Conservation (phyloP, 495 filamentous ascomycete species). For the Aspergillus affinis region DNA sequence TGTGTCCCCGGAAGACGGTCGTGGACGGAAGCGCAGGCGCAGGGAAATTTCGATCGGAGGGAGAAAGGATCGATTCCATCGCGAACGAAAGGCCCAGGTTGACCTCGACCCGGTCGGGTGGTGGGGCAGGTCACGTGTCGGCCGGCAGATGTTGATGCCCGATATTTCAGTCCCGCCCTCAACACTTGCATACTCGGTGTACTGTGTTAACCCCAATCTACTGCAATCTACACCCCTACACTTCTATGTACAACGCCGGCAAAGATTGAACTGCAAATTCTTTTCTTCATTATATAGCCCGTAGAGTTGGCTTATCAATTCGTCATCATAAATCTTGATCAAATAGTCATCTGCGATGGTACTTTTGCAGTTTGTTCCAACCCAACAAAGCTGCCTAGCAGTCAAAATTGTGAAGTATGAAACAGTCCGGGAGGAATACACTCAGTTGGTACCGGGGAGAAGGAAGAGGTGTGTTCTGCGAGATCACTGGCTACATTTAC, state of each 20-base stretch:
- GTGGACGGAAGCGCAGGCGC: conserved; percentile 4
- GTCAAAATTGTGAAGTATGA: not conserved
- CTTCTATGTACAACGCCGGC: not conserved
- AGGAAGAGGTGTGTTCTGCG: conserved; percentile 1
- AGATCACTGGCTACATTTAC: conserved; percentile 51
- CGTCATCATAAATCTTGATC: conserved; percentile 28
- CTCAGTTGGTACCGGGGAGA: conserved; percentile 3
- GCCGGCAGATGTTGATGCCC: conserved; percentile 11
- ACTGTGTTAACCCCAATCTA: too few species aligned
- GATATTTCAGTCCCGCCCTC: conserved; percentile 10
- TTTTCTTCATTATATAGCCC: conserved; percentile 27
- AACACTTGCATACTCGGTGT: too few species aligned
- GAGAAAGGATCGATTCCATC: conserved; percentile 13
- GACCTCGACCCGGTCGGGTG: conserved; percentile 15
- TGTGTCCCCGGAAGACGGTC: conserved; percentile 2
- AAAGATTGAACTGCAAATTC: conserved; percentile 2
- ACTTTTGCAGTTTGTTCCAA: conserved; percentile 4
- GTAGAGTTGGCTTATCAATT: conserved; percentile 24
- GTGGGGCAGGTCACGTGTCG: conserved; percentile 24
- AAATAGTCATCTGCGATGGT: conserved; percentile 2
- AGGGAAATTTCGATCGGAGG: conserved; percentile 5
- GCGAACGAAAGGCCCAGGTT: conserved; percentile 5
- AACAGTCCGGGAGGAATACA: not conserved
- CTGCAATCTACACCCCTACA: not conserved
- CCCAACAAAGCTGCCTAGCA: conserved; percentile 8